These are phyloP conservation scores for Limonium bicolor DNA, from an alignment of 148 eudicot species.

Conservation along the genomic window DNA sequence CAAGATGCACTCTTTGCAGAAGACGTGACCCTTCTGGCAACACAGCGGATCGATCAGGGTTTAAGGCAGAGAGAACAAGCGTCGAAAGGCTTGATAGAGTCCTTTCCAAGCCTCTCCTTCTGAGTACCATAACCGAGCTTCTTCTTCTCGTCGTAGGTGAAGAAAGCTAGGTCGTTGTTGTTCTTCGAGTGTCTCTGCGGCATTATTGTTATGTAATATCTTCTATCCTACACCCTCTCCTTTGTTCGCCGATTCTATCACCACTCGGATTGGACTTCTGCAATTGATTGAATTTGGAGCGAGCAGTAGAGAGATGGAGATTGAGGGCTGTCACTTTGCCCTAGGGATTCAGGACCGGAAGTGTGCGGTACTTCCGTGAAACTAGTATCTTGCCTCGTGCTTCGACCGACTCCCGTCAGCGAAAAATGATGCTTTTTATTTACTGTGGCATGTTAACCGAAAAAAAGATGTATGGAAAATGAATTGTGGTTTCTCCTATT, in stretches of 20 bases:
- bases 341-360: no score
- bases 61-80: constrained; percentile 79
- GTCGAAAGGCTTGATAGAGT: constrained; percentile 88
- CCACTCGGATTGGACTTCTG: background rate
- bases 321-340: no score
- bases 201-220: no score
- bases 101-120: constrained; percentile 79
- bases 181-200: constrained; percentile 98
- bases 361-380: no score
- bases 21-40: constrained; percentile 84
- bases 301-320: no score
- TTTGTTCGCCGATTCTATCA: background rate
- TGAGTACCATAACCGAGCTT: constrained; percentile 92
- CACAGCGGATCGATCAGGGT: constrained; percentile 63
- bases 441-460: no score
- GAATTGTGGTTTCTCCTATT: no score
- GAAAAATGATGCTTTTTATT: no score
- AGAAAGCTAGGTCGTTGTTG: constrained; percentile 88
- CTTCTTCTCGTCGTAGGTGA: constrained; percentile 89
- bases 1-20: constrained; percentile 83
- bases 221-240: background rate
- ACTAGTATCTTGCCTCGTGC: no score
- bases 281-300: background rate
- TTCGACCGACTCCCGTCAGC: no score
- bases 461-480: no score